Percentiles rank a stretch among this genome's conserved stretches.
Conservation (phyloP, 2,329 filamentous ascomycete species). For the Penicillium verrucosum region DNA sequence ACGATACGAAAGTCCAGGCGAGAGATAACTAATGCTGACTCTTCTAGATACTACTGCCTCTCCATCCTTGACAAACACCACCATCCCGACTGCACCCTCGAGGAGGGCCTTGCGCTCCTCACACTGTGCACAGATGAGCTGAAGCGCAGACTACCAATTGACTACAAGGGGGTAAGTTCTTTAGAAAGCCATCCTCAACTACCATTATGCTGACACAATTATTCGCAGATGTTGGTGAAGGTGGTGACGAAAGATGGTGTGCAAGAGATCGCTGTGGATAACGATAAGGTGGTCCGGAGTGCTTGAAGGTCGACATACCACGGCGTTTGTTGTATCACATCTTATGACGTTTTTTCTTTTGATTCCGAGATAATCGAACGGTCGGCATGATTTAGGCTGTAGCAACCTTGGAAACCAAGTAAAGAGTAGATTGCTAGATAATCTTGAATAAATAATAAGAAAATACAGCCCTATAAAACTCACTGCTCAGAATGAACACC, state of each 20-base stretch:
- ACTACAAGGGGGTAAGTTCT: slow-evolving; percentile 86
- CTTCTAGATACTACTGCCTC: slow-evolving; percentile 84
- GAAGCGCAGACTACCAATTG: slow-evolving; percentile 92
- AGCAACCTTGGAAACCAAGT: slow-evolving; percentile 1
- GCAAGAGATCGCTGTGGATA: slow-evolving; percentile 77
- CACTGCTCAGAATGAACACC: neutral
- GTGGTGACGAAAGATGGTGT: slow-evolving; percentile 93
- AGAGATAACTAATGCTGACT: slow-evolving; percentile 16
- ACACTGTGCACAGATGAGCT: slow-evolving; percentile 95
- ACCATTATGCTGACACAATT: slow-evolving; percentile 9
- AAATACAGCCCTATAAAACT: neutral
- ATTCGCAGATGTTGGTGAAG: slow-evolving; percentile 63
- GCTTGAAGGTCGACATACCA: slow-evolving; percentile 40
- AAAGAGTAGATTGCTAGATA: neutral
- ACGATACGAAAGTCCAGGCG: neutral
- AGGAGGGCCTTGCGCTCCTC: slow-evolving; percentile 86
- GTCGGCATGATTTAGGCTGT: slow-evolving; percentile 14
- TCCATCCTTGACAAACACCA: slow-evolving; percentile 98
- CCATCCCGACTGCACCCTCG: slow-evolving; percentile 86
- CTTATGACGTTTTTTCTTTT: slow-evolving; percentile 29
- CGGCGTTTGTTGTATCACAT: slow-evolving; percentile 30
- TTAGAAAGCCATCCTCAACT: neutral
- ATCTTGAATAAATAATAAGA: neutral
- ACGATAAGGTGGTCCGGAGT: slow-evolving; percentile 60
- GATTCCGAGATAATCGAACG: slow-evolving; percentile 29